phyloP scores from a whole-genome alignment of 2,329 filamentous ascomycete species.

The Dactylellina sp. region DNA sequence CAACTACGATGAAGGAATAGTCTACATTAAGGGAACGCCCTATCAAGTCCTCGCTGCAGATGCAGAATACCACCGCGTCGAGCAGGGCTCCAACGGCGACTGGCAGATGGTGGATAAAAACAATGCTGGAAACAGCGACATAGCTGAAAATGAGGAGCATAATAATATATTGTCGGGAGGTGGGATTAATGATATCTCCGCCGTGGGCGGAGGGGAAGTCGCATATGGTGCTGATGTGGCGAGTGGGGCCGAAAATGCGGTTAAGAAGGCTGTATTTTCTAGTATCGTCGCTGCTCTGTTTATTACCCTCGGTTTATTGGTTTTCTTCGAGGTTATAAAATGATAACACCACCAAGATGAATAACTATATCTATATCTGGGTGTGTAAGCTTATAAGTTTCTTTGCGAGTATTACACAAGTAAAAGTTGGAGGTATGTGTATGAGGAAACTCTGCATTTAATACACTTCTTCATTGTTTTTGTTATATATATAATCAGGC shows the following conservation, averaged over 20 bases:
- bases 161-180: constrained; percentile 5
- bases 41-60: constrained; percentile 42
- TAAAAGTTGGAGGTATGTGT: too few species aligned
- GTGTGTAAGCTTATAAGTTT: not conserved
- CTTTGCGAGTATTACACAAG: too few species aligned
- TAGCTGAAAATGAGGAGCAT: constrained; percentile 20
- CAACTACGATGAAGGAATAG: constrained; percentile 32
- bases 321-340: constrained; percentile 29
- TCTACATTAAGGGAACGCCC: constrained; percentile 34
- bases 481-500: too few species aligned
- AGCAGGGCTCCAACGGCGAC: constrained; percentile 2
- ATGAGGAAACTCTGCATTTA: too few species aligned
- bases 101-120: constrained; percentile 32
- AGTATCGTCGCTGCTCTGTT: constrained; percentile 21
- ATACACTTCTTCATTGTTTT: too few species aligned
- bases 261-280: constrained; percentile 49
- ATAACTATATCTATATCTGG: not conserved
- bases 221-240: constrained; percentile 40
- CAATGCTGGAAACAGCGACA: constrained; percentile 7
- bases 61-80: constrained; percentile 19
- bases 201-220: constrained; percentile 9
- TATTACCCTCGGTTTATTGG: constrained; percentile 34
- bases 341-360: too few species aligned
- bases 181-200: too few species aligned
- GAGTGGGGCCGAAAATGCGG: constrained; percentile 38